Base-by-base conservation (phyloP, 345 rosid species). In the Gossypium longicalyx region DNA sequence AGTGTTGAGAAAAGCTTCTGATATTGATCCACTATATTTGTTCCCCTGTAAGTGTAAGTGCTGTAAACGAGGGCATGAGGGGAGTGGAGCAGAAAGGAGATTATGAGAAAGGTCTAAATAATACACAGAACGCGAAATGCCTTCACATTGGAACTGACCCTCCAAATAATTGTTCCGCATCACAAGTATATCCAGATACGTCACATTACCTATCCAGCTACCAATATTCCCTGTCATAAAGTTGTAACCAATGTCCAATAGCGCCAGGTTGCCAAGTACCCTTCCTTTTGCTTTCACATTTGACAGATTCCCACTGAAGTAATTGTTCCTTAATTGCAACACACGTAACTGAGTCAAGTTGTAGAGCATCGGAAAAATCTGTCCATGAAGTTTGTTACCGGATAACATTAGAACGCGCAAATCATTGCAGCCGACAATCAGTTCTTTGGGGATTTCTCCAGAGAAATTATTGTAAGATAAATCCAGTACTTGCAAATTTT, bases 141-240 rank as follows among this genome's bases (percentile, higher is more conserved):
- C 16, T 43, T 44, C 34, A 23, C 53, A 67, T 54, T 16, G 47
- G 19, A 76, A 76, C 10, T 12, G 47, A 23, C 79, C 79, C 9
- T 16, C 48, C 9, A 80, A 44, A 25, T 16, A 25, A 58, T 80
- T 80, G 34, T 45, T 13, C 0, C 54, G 19, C 60, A 80, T 0
- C 0, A 1, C 2, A 27, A 80, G 74, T 9, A 17, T 70, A 43
- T 29, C 41, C 44, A 29, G 41, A 13, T 38, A 17, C 1, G 3
- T 15, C 0, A 76, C 11, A 16, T 62, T 48, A 10, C n/a, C 47
- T 0, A 80, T 43, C 77, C 79, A 78, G 19, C 49, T 2, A 2
- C 80, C 80, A 52, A 84, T 65, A 0, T 27, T 52, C 12, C 74
- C 74, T 9, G 47, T 61, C 44, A 61, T 1, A 43, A 25, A 25